Percentiles rank a stretch among this genome's conserved stretches.
Evolutionary conservation across 225 moss, liverwort and hornwort species (phyloP).

Genomic region (Pseudoscleropodium purum): DNA sequence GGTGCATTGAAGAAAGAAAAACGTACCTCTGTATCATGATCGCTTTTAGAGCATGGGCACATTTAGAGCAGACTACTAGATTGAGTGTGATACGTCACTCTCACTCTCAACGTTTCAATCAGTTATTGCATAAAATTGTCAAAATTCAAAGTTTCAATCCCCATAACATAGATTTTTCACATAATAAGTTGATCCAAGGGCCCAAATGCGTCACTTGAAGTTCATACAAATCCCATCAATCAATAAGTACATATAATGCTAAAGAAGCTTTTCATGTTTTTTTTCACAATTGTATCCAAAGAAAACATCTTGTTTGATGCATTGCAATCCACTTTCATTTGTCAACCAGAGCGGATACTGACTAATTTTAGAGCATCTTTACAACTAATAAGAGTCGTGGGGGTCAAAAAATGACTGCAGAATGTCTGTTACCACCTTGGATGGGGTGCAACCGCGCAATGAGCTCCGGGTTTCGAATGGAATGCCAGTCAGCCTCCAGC

Average conservation of each 20-base stretch:
- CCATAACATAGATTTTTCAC: no score
- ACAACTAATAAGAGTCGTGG: background rate
- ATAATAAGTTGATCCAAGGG: background rate
- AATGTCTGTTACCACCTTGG: background rate
- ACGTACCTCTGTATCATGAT: no score
- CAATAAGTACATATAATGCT: no score
- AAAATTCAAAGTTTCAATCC: background rate
- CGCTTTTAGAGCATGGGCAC: no score
- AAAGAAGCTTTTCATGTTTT: no score
- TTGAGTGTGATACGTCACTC: background rate
- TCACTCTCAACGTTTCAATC: background rate
- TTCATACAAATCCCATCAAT: background rate
- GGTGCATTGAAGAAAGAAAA: no score
- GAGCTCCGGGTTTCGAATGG: background rate
- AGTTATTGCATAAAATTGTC: background rate
- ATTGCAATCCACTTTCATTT: background rate
- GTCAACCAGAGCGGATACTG: background rate
- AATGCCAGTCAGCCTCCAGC: conserved; percentile 19
- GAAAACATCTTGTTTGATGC: background rate
- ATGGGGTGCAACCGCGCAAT: background rate
- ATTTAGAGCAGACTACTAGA: no score
- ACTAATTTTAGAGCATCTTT: no score
- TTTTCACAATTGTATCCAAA: no score
- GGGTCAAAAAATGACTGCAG: background rate
- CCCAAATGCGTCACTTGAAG: background rate